These are phyloP conservation scores for Urochloa ruziziensis DNA, from an alignment of 176 grass and related monocot species.

Conservation along the genomic window DNA sequence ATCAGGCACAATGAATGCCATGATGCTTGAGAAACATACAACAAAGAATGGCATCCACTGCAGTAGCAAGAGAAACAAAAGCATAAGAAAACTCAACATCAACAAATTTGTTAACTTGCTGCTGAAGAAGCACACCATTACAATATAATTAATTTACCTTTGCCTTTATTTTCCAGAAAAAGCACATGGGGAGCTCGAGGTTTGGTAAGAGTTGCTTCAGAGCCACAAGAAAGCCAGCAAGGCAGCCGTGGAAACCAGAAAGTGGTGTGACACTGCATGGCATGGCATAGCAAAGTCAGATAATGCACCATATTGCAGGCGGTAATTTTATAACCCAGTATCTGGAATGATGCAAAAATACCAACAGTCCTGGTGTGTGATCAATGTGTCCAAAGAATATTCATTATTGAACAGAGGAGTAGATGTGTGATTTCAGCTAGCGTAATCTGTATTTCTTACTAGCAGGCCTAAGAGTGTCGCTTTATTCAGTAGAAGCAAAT, in stretches of 20 bases:
- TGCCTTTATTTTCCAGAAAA: conserved; percentile 99
- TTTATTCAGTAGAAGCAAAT: neutral
- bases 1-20: conserved; percentile 85
- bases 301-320: neutral
- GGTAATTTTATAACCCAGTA: neutral
- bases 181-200: conserved; percentile 88
- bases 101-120: conserved; percentile 14
- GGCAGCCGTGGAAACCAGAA: conserved; percentile 88
- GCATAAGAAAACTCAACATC: neutral
- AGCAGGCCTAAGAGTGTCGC: neutral
- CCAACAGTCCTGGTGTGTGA: neutral
- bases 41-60: conserved; percentile 99
- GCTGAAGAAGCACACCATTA: neutral
- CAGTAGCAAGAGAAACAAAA: conserved; percentile 1
- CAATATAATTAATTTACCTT: conserved; percentile 50
- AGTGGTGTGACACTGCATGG: conserved; percentile 73
- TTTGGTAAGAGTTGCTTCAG: conserved; percentile 93
- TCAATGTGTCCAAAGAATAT: neutral
- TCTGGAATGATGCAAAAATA: neutral
- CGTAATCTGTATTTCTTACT: neutral
- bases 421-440: neutral
- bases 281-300: neutral
- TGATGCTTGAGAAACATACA: conserved; percentile 69
- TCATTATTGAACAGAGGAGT: neutral
- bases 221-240: conserved; percentile 90